Base-by-base conservation (phyloP, 2,329 filamentous ascomycete genomes). In the Cordyceps farinosa region DNA sequence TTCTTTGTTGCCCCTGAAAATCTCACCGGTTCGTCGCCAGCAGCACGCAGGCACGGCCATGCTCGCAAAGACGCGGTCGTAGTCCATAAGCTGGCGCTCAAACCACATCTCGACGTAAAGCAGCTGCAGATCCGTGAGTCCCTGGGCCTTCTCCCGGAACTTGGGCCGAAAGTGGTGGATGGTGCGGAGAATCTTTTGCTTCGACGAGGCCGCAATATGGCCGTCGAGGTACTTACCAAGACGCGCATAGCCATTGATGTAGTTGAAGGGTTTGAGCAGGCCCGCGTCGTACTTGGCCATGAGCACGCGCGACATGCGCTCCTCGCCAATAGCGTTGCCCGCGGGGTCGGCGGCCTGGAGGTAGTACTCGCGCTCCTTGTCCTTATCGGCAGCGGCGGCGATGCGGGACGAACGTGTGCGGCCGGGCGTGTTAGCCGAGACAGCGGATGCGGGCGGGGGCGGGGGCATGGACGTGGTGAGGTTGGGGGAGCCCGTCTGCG, bases 71-170 rank as follows among this genome's bases (percentile, higher is more conserved):
- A 99, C 93, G 38, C 95, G 91, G 72, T 99, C 95, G 71, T 98
- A 98, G 73, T 98, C 95, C 90, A 98, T 95, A 69, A 99, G 79
- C 67, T 91, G 95, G 71, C 90, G 87, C 76, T 99, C 95, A 72
- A 99, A 98, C 94, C 95, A 98, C 92, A 98, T 97, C 77, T 99
- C 95, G 11, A 98, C 94, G 64, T 93, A 87, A 34, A 98, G 89
- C 32, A 99, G 85, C 76, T 99, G 92, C 74, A 97, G 90, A 76
- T 99, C 95, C 2, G 91, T 97, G 72, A 98, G 80, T 40, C 84
- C 88, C 68, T 98, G 92, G 74, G 96, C 94, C 78, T 96, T 92
- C 76, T 98, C 94, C 66, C 95, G 86, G 72, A 99, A 99, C 72
- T 96, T 97, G 17, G 95, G 95, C 52, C 95, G 84, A 77, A 99